Conservation (phyloP, 148 eudicot species). For the Chenopodium quinoa region DNA sequence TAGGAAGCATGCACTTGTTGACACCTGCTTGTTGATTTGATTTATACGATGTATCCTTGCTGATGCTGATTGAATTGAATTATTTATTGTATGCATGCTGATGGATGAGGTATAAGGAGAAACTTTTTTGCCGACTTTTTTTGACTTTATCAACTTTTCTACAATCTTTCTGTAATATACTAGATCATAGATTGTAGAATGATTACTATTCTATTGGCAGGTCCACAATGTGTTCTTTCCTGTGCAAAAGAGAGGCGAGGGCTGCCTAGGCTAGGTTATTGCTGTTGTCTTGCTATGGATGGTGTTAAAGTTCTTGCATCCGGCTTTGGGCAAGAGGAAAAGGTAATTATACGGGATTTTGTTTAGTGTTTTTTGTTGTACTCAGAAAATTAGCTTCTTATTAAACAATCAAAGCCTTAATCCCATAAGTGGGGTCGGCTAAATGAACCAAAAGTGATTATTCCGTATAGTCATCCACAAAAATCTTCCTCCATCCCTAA, state of each 20-base stretch:
- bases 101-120: not conserved
- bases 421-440: too few relatives aligned
- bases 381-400: too few relatives aligned
- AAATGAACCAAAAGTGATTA: too few relatives aligned
- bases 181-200: not conserved
- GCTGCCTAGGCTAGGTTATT: constrained; percentile 76
- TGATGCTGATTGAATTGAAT: not conserved
- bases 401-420: too few relatives aligned
- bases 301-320: constrained; percentile 87
- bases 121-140: too few relatives aligned
- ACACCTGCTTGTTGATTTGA: not conserved
- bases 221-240: constrained; percentile 90
- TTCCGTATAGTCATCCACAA: too few relatives aligned
- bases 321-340: constrained; percentile 77
- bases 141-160: not conserved
- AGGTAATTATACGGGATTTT: constrained; percentile 45
- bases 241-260: constrained; percentile 86
- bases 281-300: constrained; percentile 97
- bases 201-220: constrained; percentile 33
- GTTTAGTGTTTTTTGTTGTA: too few relatives aligned
- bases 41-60: not conserved
- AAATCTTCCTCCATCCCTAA: too few relatives aligned
- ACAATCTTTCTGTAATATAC: not conserved
- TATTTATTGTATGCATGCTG: not conserved
- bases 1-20: not conserved